A percentile compares a stretch with the other conserved stretches of the same genome.
Evolutionary conservation across 345 rosid species (phyloP).

Genomic region (Aquilaria malaccensis): DNA sequence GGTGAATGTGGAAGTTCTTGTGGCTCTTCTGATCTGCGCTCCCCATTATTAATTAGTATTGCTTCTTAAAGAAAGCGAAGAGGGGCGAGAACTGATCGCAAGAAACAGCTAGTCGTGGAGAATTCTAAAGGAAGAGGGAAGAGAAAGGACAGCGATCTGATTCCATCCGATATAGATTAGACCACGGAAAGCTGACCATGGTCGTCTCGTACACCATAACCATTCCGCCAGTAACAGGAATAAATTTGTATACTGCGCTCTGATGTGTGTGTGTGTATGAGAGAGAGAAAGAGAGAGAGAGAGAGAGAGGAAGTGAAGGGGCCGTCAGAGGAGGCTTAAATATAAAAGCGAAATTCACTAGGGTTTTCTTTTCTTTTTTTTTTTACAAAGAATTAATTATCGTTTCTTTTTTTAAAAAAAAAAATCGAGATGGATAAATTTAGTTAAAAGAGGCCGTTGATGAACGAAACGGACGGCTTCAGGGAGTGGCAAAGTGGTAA

Average conservation of each 20-base stretch:
- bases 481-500: slow-evolving; percentile 12
- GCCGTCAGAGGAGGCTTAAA: slow-evolving; percentile 6
- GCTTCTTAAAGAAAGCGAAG: not conserved
- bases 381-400: too few species aligned
- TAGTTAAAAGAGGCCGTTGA: not conserved
- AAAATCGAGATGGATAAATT: not conserved
- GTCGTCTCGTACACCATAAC: slow-evolving; percentile 8
- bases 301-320: not conserved
- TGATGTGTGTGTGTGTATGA: too few species aligned
- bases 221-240: not conserved
- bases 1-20: slow-evolving; percentile 19
- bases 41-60: slow-evolving; percentile 22
- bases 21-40: slow-evolving; percentile 25
- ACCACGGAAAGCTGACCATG: slow-evolving; percentile 33
- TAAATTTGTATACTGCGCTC: not conserved
- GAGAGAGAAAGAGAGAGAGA: not conserved
- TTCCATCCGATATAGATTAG: slow-evolving; percentile 21
- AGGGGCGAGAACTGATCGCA: not conserved
- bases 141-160: slow-evolving; percentile 40
- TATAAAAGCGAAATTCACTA: slow-evolving; percentile 1
- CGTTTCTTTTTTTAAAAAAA: not conserved
- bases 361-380: slow-evolving; percentile 2
- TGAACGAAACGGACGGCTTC: not conserved
- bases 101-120: slow-evolving; percentile 4
- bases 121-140: slow-evolving; percentile 15